Base-by-base conservation (phyloP, 2,329 filamentous ascomycete species). In the Exophiala spinifera region DNA sequence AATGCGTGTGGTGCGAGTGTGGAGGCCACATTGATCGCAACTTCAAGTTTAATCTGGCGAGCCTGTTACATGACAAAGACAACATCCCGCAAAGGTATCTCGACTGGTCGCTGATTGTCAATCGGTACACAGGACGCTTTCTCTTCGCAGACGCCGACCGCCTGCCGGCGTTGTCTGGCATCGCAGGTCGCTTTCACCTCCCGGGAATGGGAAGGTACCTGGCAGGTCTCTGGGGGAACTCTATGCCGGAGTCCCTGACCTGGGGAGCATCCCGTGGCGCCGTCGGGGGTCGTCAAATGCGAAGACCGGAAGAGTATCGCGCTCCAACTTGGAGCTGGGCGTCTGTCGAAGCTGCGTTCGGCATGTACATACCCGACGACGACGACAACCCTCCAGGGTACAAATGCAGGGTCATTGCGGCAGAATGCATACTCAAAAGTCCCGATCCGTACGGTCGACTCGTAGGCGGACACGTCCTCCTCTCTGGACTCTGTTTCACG, bases 311-410 rank as follows among this genome's bases (percentile, higher is more conserved):
- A 5, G 28, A 46, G 14, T 51, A 44, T 42, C 28, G 25, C 3
- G 55, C 47, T 7, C 55, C 55, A 4, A 37, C 21, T 8, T 58
- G 55, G 55, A 51, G 46, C 8, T 58, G 55, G 55, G 52, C 55
- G 14, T 31, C 28, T 11, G 28, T 53, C 50, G 17, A 31, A 10
- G 28, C 28, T 2, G 42, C 42, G 6, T 45, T 45, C 25, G 42
- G 19, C 42, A 23, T 19, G 20, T n/a, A 45, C 42, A 5, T 31
- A 5, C 28, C 28, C 6, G 28, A 31, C 28, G 28, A 31, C 7
- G 28, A 31, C 4, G 28, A 31, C 4, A 10, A 31, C 28, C 28
- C 4, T 31, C 28, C 28, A 3, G 28, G 28, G 28, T 31, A 31
- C 28, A 31, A 3, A 10, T 31, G 28, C 28, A 31, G 10, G 28